Base-by-base conservation (phyloP, 73 alveolate genomes). In the Urostyla sp. region DNA sequence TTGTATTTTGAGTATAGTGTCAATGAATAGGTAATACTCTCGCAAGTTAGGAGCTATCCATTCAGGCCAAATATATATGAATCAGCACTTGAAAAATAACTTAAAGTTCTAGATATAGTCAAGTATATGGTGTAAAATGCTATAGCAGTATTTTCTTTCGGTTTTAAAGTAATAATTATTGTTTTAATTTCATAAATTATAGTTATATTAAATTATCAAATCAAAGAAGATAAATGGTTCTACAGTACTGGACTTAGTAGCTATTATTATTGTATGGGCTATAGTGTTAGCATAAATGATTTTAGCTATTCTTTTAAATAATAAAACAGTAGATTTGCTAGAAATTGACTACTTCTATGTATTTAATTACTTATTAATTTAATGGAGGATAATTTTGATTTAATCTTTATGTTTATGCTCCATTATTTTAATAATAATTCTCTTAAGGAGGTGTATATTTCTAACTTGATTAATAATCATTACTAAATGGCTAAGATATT, bases 21-120 rank as follows among this genome's bases (percentile, higher is more conserved):
- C 3, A 27, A 37, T 2, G 50, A 66, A 5, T 50, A 13, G 28
- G 67, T 66, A 4, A 37, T 43, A 15, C 5, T 46, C 13, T 3
- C 80, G 7, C 21, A 1, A 13, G 24, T 66, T 10, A 5, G 80
- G 43, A 66, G 80, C 46, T 66, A 44, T 44, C 66, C 80, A 3
- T 66, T 66, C 26, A 66, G 44, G 28, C 80, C 80, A 66, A 37
- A 66, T 45, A 2, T 66, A 8, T 66, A 66, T 66, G 80, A 66
- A 43, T 32, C 16, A 20, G 13, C 4, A 37, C 46, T 6, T 23
- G 66, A 66, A 66, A 40, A 40, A 40, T 3, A 10, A 7, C 21
- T 36, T 13, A 27, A 43, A 23, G 4, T 8, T 21, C 8, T 66
- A 3, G 80, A 66, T 27, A 7, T 20, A 6, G 7, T 66, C 24